phyloP scores from a whole-genome alignment of 805 yeast genomes.

The Saccharomycopsis malanga region DNA sequence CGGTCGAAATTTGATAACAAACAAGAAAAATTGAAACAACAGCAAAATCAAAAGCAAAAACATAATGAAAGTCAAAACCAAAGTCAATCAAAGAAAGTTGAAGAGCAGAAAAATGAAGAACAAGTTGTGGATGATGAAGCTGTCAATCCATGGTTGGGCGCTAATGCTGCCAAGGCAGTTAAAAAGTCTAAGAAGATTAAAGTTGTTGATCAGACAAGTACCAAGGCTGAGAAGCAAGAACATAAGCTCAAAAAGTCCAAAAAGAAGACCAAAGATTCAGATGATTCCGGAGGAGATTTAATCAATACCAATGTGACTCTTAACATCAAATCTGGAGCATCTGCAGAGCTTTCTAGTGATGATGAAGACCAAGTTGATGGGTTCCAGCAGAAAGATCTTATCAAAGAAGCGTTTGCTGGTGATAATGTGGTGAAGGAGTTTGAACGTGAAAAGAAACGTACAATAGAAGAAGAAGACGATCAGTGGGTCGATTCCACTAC shows the following conservation, averaged over 20 bases:
- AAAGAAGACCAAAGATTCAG: constrained; percentile 23
- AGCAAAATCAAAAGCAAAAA: constrained; percentile 8
- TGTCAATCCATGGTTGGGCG: constrained; percentile 47
- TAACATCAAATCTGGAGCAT: constrained; percentile 24
- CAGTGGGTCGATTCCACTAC: constrained; percentile 75
- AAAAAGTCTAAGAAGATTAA: constrained; percentile 39
- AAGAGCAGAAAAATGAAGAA: constrained; percentile 20
- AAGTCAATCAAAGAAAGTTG: not conserved
- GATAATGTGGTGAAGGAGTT: constrained; percentile 85
- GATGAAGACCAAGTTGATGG: constrained; percentile 39
- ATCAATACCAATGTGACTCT: constrained; percentile 26
- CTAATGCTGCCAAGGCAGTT: constrained; percentile 26
- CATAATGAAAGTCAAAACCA: not conserved
- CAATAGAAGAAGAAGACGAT: constrained; percentile 73
- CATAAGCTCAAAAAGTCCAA: constrained; percentile 36
- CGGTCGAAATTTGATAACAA: constrained; percentile 23
- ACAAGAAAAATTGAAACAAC: constrained; percentile 13
- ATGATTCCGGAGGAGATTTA: constrained; percentile 11
- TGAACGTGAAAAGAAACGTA: constrained; percentile 63
- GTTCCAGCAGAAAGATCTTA: constrained; percentile 76
- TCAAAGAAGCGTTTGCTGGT: constrained; percentile 93
- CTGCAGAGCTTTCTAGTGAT: constrained; percentile 37
- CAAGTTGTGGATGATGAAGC: constrained; percentile 26
- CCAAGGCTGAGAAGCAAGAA: constrained; percentile 41
- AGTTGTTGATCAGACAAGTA: constrained; percentile 44